A percentile compares a stretch with the other conserved stretches of the same genome.
These are phyloP conservation scores for Xylariaceae sp. DNA, from an alignment of 2,329 filamentous ascomycete species.

Conservation along the genomic window DNA sequence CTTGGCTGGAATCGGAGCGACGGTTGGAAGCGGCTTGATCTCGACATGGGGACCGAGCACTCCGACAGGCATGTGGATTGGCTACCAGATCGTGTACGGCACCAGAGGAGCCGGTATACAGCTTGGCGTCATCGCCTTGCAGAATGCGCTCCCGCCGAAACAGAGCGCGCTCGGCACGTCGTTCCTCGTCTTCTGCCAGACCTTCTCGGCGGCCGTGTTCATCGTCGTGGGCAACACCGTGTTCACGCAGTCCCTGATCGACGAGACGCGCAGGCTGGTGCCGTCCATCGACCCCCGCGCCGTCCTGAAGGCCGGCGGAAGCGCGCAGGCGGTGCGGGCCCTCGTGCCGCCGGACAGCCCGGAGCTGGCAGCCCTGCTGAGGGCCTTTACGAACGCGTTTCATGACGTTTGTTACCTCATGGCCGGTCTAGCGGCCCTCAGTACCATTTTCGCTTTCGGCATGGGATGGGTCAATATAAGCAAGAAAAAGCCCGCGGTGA, in stretches of 20 bases:
- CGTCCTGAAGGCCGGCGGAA: conserved; percentile 25
- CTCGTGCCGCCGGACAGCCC: conserved; percentile 23
- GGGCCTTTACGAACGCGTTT: conserved; percentile 23
- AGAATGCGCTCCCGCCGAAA: conserved; percentile 23
- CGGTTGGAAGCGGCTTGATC: conserved; percentile 24
- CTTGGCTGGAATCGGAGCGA: conserved; percentile 18
- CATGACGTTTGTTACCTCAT: conserved; percentile 26
- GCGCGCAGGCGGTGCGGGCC: conserved; percentile 26
- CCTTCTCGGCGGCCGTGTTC: conserved; percentile 24
- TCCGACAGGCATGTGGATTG: conserved; percentile 24
- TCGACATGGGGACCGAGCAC: conserved; percentile 25
- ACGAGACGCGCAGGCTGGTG: conserved; percentile 19
- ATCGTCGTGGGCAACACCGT: conserved; percentile 27
- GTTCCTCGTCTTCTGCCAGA: conserved; percentile 29
- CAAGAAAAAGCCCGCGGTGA: conserved; percentile 18
- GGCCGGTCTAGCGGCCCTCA: conserved; percentile 18
- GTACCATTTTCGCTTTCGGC: conserved; percentile 23
- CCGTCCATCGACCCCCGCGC: conserved; percentile 23
- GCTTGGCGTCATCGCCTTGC: conserved; percentile 25
- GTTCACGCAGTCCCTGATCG: conserved; percentile 24
- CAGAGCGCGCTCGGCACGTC: conserved; percentile 25
- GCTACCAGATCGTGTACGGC: conserved; percentile 28
- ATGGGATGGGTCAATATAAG: conserved; percentile 27
- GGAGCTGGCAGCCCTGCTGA: conserved; percentile 23
- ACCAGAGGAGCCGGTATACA: conserved; percentile 25